Percentiles rank a stretch among this genome's conserved stretches.
Conservation (phyloP, 179 eudicot species). For the Vitellaria paradoxa region DNA sequence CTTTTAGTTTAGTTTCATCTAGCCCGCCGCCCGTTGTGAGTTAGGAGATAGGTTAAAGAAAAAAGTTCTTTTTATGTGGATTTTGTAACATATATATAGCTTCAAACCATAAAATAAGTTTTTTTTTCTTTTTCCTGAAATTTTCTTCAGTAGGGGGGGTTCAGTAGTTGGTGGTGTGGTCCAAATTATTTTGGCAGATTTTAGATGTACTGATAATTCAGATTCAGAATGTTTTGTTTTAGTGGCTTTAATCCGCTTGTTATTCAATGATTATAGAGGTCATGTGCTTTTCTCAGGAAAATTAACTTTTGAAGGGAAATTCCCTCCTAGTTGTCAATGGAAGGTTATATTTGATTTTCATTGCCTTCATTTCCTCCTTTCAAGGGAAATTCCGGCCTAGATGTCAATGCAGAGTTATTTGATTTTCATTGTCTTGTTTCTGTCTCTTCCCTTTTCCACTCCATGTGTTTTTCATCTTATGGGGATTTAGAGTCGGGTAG, state of each 20-base stretch:
- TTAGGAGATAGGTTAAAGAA: slow-evolving; percentile 49
- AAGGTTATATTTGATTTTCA: neutral
- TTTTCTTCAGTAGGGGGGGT: slow-evolving; percentile 19
- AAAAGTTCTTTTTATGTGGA: slow-evolving; percentile 40
- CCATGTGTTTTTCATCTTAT: no score
- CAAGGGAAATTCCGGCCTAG: no score
- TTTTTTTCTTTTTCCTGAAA: slow-evolving; percentile 7
- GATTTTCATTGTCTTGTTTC: no score
- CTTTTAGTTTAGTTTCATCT: slow-evolving; percentile 24
- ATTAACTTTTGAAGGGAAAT: slow-evolving; percentile 3
- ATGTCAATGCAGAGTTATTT: no score
- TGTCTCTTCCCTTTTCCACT: no score
- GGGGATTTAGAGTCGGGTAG: no score
- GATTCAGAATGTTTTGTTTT: slow-evolving; percentile 16
- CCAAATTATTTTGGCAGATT: slow-evolving; percentile 26
- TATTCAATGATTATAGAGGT: slow-evolving; percentile 13
- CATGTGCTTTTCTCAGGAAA: slow-evolving; percentile 6
- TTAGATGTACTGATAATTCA: slow-evolving; percentile 33
- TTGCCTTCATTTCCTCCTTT: neutral
- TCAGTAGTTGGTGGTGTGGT: slow-evolving; percentile 32
- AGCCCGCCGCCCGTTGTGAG: slow-evolving; percentile 38
- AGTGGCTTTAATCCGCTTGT: slow-evolving; percentile 19
- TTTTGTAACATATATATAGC: slow-evolving; percentile 83
- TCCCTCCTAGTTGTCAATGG: neutral
- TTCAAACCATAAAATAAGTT: slow-evolving; percentile 49